Evolutionary conservation across 208 protist genomes (phyloP), one percentile per base, ranked within the genome.

Genomic region (Crithidia thermophila): DNA sequence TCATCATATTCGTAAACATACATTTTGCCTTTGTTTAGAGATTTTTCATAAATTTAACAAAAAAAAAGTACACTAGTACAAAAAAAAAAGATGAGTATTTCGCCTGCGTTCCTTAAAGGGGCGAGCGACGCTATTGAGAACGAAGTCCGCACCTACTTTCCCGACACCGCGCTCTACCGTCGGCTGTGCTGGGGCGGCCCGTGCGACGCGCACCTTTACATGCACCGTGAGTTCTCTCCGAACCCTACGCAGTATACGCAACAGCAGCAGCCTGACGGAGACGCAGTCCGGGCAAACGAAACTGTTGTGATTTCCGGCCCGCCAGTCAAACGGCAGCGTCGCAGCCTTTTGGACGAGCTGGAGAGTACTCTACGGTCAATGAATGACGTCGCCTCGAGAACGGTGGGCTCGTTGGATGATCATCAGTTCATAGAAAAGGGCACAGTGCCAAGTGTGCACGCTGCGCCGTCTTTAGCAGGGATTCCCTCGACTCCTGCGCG

Each of bases 91-190:
- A 64, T 52, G 55, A 14, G 16, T 11, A 20, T 11, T 7, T 45
- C 51, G 4, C 25, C n/a, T 7, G 37, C 30, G 21, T 33, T 47
- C 30, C 37, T 53, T 2, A 28, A 36, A 21, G 0, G 66, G 14
- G 60, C 43, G 6, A 72, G 46, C 9, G 11, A 7, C 2, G 46
- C 61, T 18, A 81, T 94, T 42, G 67, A 71, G 8, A n/a, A 39
- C 16, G 88, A 91, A 56, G 78, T 94, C 21, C 34, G 25, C 2
- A 25, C 16, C 23, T 86, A 85, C 67, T 89, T 94, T 43, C 67
- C 60, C 7, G 74, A 87, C 37, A 88, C 84, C 63, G 75, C 67
- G 14, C 34, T 81, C 20, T 90, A 79, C 52, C 74, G 63, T 9
- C 57, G 72, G 8, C 51, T 84, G 6, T 46, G 67, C 50, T 46